phyloP scores from a whole-genome alignment of 164 flowering plant genomes.

The Magnolia sinica region DNA sequence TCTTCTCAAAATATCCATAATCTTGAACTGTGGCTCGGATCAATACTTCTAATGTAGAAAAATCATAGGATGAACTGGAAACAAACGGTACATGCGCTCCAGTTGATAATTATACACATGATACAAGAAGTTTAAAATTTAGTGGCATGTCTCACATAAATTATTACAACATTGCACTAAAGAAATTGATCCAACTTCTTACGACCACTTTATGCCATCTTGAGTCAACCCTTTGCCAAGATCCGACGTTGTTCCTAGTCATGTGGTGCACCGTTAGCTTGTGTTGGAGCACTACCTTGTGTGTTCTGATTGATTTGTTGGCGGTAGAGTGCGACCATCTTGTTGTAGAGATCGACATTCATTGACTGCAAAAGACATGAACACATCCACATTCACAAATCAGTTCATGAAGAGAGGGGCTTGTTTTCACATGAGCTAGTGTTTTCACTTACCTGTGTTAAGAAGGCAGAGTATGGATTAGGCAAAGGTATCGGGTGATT shows the following conservation, averaged over 20 bases:
- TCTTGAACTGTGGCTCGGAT: no score
- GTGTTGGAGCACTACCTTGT: conserved; percentile 12
- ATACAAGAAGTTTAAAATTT: no score
- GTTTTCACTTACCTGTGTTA: conserved; percentile 33
- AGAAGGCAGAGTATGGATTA: conserved; percentile 37
- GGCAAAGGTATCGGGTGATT: conserved; percentile 19
- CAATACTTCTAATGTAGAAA: no score
- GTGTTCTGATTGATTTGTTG: conserved; percentile 38
- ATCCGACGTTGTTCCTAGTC: neutral
- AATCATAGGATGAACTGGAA: no score
- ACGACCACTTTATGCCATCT: no score
- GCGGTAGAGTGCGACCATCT: conserved; percentile 44
- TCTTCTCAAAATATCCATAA: no score
- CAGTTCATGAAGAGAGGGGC: neutral
- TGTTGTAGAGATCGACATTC: conserved; percentile 54
- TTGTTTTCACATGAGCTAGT: neutral
- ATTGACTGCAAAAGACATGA: conserved; percentile 33
- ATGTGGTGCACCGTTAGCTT: neutral
- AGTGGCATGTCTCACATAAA: no score
- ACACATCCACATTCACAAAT: neutral
- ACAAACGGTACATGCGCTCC: no score
- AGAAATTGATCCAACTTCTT: no score
- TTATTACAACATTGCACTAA: no score
- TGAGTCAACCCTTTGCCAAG: no score
- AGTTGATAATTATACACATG: no score